phyloP scores from a whole-genome alignment of 257 asterid species.

The Anisodus acutangulus region DNA sequence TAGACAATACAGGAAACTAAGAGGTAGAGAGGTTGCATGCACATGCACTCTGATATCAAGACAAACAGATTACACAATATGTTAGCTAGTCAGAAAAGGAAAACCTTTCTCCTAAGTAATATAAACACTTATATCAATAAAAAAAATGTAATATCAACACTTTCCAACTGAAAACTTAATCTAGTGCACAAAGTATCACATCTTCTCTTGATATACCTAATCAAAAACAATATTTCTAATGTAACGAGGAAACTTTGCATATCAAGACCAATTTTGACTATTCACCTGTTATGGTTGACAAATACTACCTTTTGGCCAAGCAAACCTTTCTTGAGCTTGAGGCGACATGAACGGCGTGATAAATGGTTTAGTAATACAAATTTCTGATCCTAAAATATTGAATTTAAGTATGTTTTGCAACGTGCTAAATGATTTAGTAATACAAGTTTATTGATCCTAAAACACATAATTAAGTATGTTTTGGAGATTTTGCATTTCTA shows the following conservation, averaged over 20 bases:
- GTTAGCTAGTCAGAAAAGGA: neutral
- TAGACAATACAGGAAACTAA: neutral
- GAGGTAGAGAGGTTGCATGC: neutral
- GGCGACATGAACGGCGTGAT: neutral
- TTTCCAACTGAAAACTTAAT: neutral
- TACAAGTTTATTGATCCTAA: neutral
- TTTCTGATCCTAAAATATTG: conserved; percentile 13
- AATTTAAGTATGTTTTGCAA: neutral
- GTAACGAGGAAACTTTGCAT: neutral
- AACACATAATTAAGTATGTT: neutral
- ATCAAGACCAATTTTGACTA: conserved; percentile 4
- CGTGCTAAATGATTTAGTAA: neutral
- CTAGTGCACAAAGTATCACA: neutral
- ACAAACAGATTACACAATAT: neutral
- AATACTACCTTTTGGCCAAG: neutral
- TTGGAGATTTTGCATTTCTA: neutral
- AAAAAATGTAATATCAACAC: neutral
- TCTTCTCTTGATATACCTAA: conserved; percentile 17
- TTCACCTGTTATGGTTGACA: neutral
- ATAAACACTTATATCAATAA: neutral
- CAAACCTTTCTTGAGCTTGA: neutral
- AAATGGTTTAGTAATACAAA: neutral
- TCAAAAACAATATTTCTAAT: neutral
- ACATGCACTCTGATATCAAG: neutral
- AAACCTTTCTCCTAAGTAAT: conserved; percentile 7